phyloP scores from a whole-genome alignment of 192 early-diverging fungal genomes.

The Coemansia sp. region DNA sequence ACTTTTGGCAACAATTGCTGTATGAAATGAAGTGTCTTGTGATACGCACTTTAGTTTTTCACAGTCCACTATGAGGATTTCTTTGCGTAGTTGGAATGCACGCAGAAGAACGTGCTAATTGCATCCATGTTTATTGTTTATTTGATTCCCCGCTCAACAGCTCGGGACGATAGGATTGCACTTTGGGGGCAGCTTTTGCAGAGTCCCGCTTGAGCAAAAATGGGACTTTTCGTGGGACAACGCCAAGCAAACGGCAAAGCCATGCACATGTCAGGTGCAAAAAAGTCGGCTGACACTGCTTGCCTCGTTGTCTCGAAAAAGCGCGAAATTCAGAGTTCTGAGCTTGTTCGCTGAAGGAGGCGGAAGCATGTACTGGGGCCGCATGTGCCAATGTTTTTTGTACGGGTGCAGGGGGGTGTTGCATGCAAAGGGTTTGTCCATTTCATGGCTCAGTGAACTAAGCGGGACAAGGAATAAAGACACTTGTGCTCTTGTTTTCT shows the following conservation, averaged over 20 bases:
- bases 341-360: conserved; percentile 38
- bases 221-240: background rate
- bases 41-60: background rate
- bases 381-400: background rate
- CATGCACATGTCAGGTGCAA: background rate
- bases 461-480: background rate
- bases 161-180: background rate
- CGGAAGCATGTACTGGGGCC: background rate
- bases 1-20: background rate
- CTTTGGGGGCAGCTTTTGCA: background rate
- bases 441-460: background rate
- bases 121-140: background rate
- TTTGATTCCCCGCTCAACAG: background rate
- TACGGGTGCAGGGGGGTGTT: background rate
- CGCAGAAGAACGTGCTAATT: background rate
- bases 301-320: background rate
- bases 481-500: background rate
- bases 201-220: background rate
- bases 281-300: conserved; percentile 7
- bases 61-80: background rate
- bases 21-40: background rate
- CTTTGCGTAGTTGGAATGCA: background rate
- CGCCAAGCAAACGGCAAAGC: background rate
- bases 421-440: background rate
- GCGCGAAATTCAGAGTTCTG: conserved; percentile 45